Evolutionary conservation across 1,284 basidiomycete genomes (phyloP).

Genomic region (Agaricales sp.): DNA sequence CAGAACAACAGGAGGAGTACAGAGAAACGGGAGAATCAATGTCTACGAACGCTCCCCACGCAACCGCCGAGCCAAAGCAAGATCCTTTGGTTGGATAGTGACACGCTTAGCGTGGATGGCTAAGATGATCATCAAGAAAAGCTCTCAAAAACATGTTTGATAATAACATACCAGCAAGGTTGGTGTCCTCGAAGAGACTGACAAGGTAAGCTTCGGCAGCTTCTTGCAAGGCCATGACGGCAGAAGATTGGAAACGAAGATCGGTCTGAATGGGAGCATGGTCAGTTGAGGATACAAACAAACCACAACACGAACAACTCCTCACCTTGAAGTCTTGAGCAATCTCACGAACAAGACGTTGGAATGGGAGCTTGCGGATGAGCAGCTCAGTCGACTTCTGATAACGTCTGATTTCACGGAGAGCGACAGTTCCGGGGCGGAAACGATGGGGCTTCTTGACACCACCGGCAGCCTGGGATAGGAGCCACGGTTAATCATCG

Average conservation of each 20-base stretch:
- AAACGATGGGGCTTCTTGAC: conserved; percentile 3
- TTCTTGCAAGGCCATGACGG: conserved; percentile 1
- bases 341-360: conserved; percentile 3
- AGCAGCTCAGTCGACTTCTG: conserved; percentile 2
- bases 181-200: conserved; percentile 1
- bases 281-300: neutral
- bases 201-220: conserved; percentile 2
- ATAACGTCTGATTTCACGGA: conserved; percentile 1
- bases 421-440: conserved; percentile 2
- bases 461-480: neutral
- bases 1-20: conserved; percentile 9
- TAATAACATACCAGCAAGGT: neutral
- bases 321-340: conserved; percentile 1
- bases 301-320: conserved; percentile 11
- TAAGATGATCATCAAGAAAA: neutral
- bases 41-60: conserved; percentile 65
- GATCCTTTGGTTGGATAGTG: conserved; percentile 51
- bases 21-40: conserved; percentile 5
- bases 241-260: conserved; percentile 2
- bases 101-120: conserved; percentile 2
- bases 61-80: conserved; percentile 70
- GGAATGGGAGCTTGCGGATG: conserved; percentile 2
- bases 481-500: no score
- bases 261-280: neutral
- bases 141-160: neutral